Conservation (phyloP, 2,329 filamentous ascomycete genomes). For the Pseudopyrenochaeta lycopersici region DNA sequence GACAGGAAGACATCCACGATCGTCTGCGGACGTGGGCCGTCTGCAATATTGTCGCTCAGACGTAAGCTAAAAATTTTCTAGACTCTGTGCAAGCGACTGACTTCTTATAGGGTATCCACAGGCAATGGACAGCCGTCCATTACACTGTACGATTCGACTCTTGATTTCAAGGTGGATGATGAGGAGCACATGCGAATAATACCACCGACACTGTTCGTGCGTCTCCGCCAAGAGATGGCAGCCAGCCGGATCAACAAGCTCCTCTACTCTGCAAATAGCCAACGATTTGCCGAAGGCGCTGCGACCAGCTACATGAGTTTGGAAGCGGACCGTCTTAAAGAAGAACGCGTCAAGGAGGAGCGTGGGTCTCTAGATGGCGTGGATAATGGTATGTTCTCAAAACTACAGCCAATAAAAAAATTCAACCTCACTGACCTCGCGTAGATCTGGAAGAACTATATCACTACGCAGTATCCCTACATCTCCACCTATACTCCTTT, state of each 20-base stretch:
- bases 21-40: conserved; percentile 84
- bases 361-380: conserved; percentile 41
- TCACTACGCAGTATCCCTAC: conserved; percentile 75
- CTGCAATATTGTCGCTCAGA: conserved; percentile 84
- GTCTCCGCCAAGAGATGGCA: conserved; percentile 50
- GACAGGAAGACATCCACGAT: conserved; percentile 81
- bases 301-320: conserved; percentile 46
- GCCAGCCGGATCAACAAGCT: conserved; percentile 50
- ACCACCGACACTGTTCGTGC: conserved; percentile 46
- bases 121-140: conserved; percentile 84
- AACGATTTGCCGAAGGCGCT: conserved; percentile 41
- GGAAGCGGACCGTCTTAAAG: conserved; percentile 46
- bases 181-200: conserved; percentile 49
- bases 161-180: conserved; percentile 54
- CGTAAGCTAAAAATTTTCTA: conserved; percentile 51
- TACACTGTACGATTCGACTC: conserved; percentile 78
- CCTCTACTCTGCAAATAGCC: conserved; percentile 44
- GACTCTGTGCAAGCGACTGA: conserved; percentile 9
- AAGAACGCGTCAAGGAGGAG: conserved; percentile 38
- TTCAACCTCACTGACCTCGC: conserved; percentile 54
- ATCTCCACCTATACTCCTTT: conserved; percentile 80
- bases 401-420: not conserved
- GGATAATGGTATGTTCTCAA: conserved; percentile 36
- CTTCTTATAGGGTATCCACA: conserved; percentile 71
- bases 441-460: conserved; percentile 66